Base-by-base conservation (phyloP, 352 stramenopile species). In the Pythium dissotocum region DNA sequence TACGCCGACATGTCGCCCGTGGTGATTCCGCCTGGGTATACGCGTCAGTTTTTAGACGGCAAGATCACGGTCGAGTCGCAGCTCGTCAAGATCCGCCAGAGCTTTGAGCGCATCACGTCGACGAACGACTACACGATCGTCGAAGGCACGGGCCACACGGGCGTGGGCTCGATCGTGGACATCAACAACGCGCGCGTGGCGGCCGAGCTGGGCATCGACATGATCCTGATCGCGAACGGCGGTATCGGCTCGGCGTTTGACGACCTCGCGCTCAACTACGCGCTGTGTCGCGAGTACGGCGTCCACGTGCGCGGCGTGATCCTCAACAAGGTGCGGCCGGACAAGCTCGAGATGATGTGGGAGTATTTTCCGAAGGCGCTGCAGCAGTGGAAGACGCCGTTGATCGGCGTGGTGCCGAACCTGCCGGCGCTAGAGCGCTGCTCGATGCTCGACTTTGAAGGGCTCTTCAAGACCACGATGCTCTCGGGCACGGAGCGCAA, bases 1-100 rank as follows among this genome's bases (percentile, higher is more conserved):
- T 99, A 99, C 77, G 66, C 77, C 48, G 82, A 98, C 69, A 99
- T 99, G 97, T 98, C 86, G 54, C 97, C 97, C 12, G 95, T 99
- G 6, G 90, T 99, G 67, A 98, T 99, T 71, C 96, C 96, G 12
- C 69, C 78, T 4, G 96, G 96, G 7, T 99, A 99, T 74, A 99
- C 96, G 33, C 96, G 95, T 67, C 75, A 98, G n/a, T 99, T 95
- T 70, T 79, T 99, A 24, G 96, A 99, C 66, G 94, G 95, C 24
- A 77, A 98, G 67, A 95, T 96, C 64, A 93, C 83, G 35, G 80
- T 92, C 61, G 82, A 91, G 65, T 82, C 75, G 51, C 86, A 94
- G 68, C 62, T 94, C 42, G 35, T 60, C 28, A 87, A 89, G 60
- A 94, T 94, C 46, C 80, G 71, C 40, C 70, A 78, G 67, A 90